phyloP scores from a whole-genome alignment of 306 rosid species.

The Rosa persica region DNA sequence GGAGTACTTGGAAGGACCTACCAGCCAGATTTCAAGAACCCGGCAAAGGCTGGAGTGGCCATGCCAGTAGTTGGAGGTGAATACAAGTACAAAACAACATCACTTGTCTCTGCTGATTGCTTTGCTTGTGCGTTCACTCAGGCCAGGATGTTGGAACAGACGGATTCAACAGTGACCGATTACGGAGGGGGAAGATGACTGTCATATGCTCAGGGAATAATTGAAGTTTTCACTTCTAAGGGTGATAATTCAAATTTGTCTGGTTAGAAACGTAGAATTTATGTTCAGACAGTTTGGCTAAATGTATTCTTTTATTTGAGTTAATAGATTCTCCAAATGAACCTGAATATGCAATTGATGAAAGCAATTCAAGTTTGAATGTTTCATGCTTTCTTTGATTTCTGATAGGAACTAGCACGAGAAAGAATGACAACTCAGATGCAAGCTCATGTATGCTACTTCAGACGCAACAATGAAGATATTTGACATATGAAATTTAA shows the following conservation, averaged over 20 bases:
- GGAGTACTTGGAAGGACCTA: slow-evolving; percentile 90
- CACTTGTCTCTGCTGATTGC: slow-evolving; percentile 70
- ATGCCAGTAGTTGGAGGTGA: slow-evolving; percentile 89
- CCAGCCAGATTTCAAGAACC: slow-evolving; percentile 68
- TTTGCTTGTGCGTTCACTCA: slow-evolving; percentile 50
- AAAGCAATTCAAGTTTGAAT: not conserved
- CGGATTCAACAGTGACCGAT: slow-evolving; percentile 22
- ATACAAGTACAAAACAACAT: slow-evolving; percentile 60
- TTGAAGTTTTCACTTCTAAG: not conserved
- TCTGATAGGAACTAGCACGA: not conserved
- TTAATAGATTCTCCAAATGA: not conserved
- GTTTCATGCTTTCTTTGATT: not conserved
- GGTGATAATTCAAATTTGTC: not conserved
- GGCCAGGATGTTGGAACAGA: slow-evolving; percentile 12
- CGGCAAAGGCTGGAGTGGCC: slow-evolving; percentile 72
- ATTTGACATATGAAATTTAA: not conserved
- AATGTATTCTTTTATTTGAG: not conserved
- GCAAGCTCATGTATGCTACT: not conserved
- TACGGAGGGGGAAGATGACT: slow-evolving; percentile 24
- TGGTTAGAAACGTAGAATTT: not conserved
- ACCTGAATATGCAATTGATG: not conserved
- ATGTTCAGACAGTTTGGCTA: not conserved
- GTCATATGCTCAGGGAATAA: slow-evolving; percentile 1
- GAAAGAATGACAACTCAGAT: not conserved
- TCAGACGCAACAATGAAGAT: not conserved